Percentiles rank a stretch among this genome's conserved stretches.
phyloP scores from a whole-genome alignment of 495 filamentous ascomycete species.

The Halenospora varia region DNA sequence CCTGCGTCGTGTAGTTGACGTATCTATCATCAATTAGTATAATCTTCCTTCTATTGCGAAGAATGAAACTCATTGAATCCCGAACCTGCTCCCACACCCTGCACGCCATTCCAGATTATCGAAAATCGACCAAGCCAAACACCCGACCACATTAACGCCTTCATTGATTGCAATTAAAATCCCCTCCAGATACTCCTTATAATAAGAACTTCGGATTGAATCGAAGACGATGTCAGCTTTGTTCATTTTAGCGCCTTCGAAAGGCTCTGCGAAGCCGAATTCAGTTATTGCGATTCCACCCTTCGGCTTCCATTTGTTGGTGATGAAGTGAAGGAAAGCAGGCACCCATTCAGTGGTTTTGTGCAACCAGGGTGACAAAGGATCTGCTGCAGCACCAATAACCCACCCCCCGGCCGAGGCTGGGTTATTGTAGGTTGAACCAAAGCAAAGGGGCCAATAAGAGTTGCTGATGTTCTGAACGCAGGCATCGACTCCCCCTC shows the following conservation, averaged over 20 bases:
- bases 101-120: conserved; percentile 20
- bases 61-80: conserved; percentile 37
- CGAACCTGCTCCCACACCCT: conserved; percentile 29
- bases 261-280: conserved; percentile 44
- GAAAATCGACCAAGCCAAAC: conserved; percentile 37
- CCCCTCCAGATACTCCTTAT: conserved; percentile 35
- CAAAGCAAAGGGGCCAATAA: conserved; percentile 34
- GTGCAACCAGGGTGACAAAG: conserved; percentile 34
- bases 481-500: conserved; percentile 31
- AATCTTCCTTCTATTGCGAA: not conserved
- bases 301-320: conserved; percentile 15
- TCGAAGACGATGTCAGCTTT: conserved; percentile 34
- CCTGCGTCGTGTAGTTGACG: conserved; percentile 39
- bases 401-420: conserved; percentile 27
- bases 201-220: conserved; percentile 32
- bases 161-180: conserved; percentile 33
- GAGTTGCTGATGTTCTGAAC: conserved; percentile 31
- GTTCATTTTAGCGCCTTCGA: conserved; percentile 30
- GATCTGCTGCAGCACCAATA: conserved; percentile 36
- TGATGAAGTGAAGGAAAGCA: conserved; percentile 20
- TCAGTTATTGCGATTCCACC: conserved; percentile 37
- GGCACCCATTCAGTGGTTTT: conserved; percentile 34
- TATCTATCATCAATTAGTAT: conserved; percentile 9
- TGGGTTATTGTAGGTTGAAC: conserved; percentile 17
- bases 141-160: conserved; percentile 38